Evolutionary conservation across 192 early-diverging fungal genomes (phyloP), one percentile per base, ranked within the genome.

Genomic region (Piromyces finnis): DNA sequence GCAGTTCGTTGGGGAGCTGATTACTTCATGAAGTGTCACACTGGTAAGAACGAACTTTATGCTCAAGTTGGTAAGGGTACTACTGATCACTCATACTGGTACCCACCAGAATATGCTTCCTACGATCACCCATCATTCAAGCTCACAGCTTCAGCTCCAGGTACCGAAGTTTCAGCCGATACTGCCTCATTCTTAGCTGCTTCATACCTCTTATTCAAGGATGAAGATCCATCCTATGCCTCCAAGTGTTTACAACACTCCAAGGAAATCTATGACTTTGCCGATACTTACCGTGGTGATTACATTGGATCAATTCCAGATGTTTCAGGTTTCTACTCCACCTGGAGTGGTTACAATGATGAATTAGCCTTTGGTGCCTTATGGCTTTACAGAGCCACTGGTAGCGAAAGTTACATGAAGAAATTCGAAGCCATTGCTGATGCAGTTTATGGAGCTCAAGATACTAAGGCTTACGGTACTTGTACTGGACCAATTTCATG

Each of bases 1-100:
- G 89, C 86, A 84, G 39, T 90, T 12, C 85, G 85, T 77, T 90
- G 89, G 89, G 89, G 89, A 29, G 90, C 86, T 77, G 89, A 90
- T 79, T 90, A 89, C 87, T 51, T 90, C 59, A 86, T 89, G 30
- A 87, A 88, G 37, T 88, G 88, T 5, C 89, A 90, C 82, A 87
- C 88, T 77, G 82, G 87, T 32, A 32, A 32, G 30, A 32, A 32
- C 9, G 30, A 32, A 32, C 30, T 32, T 9, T 32, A 32, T 9
- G 30, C 9, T 32, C 30, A 32, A 32, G 30, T 32, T 32, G 30
- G 30, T 32, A 32, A 32, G 9, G 30, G 30, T 32, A 32, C 30
- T 6, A 32, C 30, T 32, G 30, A 32, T 32, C 30, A 32, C 30
- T 3, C 30, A 6, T 28, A 78, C 84, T 78, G 83, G 88, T 79